phyloP scores from a whole-genome alignment of 106 monocot genomes.

The Platanthera guangdongensis region DNA sequence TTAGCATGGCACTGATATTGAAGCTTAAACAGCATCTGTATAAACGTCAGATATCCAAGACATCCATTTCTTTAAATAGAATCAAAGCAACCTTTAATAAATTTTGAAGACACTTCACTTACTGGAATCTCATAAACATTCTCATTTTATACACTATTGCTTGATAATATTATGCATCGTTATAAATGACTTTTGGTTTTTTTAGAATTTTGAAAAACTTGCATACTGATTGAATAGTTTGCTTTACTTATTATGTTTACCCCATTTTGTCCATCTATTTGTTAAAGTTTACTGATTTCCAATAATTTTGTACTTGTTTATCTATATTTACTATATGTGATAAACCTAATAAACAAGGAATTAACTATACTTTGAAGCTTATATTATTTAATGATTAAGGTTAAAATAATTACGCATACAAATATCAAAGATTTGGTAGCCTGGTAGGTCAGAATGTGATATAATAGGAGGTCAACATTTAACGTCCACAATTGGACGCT shows the following conservation, averaged over 20 bases:
- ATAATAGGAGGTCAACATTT: not conserved
- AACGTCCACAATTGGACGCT: not conserved
- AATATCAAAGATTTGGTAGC: not conserved
- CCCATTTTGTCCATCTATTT: not conserved
- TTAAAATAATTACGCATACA: not conserved
- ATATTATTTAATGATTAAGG: not conserved
- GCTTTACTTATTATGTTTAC: not conserved
- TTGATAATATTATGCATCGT: not conserved
- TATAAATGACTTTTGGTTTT: not conserved
- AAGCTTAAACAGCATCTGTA: not conserved
- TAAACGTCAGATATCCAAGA: not conserved
- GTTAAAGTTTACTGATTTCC: not conserved
- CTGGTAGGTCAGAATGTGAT: not conserved
- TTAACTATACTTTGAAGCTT: not conserved
- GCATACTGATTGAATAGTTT: not conserved
- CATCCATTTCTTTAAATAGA: not conserved
- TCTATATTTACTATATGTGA: not conserved
- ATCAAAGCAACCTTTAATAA: not conserved
- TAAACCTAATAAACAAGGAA: not conserved
- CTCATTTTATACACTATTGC: not conserved
- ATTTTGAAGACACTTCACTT: not conserved
- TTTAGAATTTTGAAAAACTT: not conserved
- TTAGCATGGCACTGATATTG: not conserved
- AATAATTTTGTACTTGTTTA: not conserved
- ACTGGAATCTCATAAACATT: not conserved